A percentile compares a stretch with the other conserved stretches of the same genome.
These are phyloP conservation scores for Aspergillus niger DNA, from an alignment of 2,329 filamentous ascomycete species.

Conservation along the genomic window DNA sequence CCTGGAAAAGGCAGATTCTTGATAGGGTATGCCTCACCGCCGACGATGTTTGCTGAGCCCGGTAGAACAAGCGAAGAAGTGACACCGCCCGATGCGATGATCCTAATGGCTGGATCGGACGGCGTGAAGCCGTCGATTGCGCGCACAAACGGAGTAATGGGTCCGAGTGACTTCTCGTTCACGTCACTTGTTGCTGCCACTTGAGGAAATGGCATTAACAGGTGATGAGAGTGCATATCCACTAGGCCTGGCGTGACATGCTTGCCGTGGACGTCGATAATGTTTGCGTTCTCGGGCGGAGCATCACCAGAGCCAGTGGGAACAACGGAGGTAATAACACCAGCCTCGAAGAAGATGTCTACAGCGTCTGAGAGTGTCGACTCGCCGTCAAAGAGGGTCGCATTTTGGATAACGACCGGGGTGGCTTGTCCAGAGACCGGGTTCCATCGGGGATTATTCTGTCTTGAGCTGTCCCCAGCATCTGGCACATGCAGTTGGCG, in stretches of 20 bases:
- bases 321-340: neutral
- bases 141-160: constrained; percentile 65
- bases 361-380: neutral
- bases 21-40: constrained; percentile 68
- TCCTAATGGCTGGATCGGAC: constrained; percentile 64
- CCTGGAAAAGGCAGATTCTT: constrained; percentile 64
- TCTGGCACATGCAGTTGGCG: neutral
- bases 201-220: constrained; percentile 59
- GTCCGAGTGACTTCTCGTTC: constrained; percentile 59
- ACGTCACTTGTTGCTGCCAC: constrained; percentile 59
- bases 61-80: constrained; percentile 68
- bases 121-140: constrained; percentile 67
- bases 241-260: constrained; percentile 66
- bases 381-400: constrained; percentile 3
- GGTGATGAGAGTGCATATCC: constrained; percentile 71
- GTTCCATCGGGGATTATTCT: neutral
- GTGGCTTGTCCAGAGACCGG: neutral
- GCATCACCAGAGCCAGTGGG: neutral
- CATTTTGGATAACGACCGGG: neutral
- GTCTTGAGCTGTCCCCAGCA: neutral
- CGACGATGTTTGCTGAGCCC: constrained; percentile 72
- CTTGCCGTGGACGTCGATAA: constrained; percentile 3
- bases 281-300: neutral
- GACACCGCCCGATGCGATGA: constrained; percentile 73
- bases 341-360: neutral